Percentiles rank a stretch among this genome's conserved stretches.
Evolutionary conservation across 140 eudicot genomes (phyloP).

Genomic region (Ambrosia hybrid): DNA sequence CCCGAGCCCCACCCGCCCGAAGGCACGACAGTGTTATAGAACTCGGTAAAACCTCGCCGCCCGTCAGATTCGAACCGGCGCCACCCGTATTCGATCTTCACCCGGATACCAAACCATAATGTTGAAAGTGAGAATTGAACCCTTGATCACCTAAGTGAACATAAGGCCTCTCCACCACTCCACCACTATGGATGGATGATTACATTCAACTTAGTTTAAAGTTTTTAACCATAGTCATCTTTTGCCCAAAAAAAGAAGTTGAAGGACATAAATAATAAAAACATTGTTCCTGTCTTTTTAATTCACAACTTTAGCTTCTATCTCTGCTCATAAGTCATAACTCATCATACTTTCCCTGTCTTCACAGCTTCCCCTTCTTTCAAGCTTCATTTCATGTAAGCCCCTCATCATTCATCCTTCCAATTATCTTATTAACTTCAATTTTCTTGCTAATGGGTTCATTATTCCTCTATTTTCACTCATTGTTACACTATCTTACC

Average conservation of each 20-base stretch:
- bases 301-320: slow-evolving; percentile 3
- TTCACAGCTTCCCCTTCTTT: slow-evolving; percentile 13
- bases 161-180: too few species aligned
- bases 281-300: slow-evolving; percentile 15
- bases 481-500: not conserved
- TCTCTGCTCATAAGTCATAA: not conserved
- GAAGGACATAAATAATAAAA: slow-evolving; percentile 19
- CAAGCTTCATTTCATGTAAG: slow-evolving; percentile 25
- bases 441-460: not conserved
- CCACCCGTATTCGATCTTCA: too few species aligned
- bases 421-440: not conserved
- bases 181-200: too few species aligned
- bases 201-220: not conserved
- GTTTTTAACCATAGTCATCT: not conserved
- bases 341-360: slow-evolving; percentile 11
- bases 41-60: too few species aligned
- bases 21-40: too few species aligned
- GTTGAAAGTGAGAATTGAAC: too few species aligned
- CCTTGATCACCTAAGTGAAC: too few species aligned
- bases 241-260: not conserved
- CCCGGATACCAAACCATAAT: too few species aligned
- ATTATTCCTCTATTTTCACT: not conserved
- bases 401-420: slow-evolving; percentile 1
- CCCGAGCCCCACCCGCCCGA: too few species aligned
- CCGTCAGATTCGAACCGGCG: too few species aligned